Evolutionary conservation across 2,329 filamentous ascomycete species (phyloP).

Genomic region (Stagonosporopsis rhizophila): DNA sequence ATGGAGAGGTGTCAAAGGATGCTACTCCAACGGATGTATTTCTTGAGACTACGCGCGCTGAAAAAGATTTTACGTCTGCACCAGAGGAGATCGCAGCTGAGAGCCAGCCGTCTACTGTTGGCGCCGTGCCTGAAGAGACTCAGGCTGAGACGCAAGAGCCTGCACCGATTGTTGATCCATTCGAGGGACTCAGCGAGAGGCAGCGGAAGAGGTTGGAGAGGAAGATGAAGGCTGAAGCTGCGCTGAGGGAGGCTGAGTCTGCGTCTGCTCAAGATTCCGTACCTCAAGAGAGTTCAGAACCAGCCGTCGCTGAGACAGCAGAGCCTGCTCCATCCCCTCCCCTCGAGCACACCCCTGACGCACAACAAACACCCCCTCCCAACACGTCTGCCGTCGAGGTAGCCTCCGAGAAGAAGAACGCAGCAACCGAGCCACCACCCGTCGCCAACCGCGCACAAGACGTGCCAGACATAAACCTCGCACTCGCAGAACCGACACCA

Average conservation of each 20-base stretch:
- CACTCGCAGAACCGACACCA: not conserved
- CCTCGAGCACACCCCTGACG: not conserved
- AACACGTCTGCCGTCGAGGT: not conserved
- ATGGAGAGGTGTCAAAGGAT: not conserved
- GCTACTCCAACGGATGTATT: not conserved
- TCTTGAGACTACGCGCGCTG: not conserved
- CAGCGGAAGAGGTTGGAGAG: constrained; percentile 36
- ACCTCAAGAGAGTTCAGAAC: not conserved
- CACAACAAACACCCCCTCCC: too few species aligned
- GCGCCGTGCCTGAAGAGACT: not conserved
- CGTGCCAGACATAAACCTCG: not conserved
- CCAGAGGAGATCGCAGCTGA: not conserved
- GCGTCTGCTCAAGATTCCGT: not conserved
- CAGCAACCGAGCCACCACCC: not conserved
- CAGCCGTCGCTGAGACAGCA: not conserved
- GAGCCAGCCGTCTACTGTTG: not conserved
- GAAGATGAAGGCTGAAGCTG: constrained; percentile 14
- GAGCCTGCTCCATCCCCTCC: not conserved
- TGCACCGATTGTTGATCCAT: constrained; percentile 2
- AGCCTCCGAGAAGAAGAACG: not conserved
- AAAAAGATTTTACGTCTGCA: not conserved
- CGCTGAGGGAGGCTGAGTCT: constrained; percentile 14
- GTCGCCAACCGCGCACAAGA: not conserved
- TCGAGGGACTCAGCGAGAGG: constrained; percentile 2
- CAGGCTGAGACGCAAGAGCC: not conserved